phyloP scores from a whole-genome alignment of 768 basidiomycete genomes.

The Vararia minispora region DNA sequence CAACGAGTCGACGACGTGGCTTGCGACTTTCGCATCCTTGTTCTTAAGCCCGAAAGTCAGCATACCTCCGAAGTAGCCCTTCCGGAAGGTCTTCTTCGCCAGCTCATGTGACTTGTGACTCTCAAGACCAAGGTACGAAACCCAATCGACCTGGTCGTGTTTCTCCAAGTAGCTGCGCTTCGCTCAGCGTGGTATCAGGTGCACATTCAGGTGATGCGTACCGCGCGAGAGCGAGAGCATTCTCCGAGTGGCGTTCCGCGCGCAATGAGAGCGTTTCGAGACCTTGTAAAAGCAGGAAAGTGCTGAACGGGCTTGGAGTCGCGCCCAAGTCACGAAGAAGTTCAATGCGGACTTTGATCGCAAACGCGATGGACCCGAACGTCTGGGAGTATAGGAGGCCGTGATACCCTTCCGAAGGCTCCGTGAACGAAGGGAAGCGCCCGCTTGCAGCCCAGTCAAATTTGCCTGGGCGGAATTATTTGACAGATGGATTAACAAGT shows the following conservation, averaged over 20 bases:
- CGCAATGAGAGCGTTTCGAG: constrained; percentile 69
- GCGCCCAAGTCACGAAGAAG: constrained; percentile 60
- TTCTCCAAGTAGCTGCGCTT: constrained; percentile 38
- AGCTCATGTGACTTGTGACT: constrained; percentile 48
- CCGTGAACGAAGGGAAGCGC: constrained; percentile 64
- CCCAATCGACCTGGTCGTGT: constrained; percentile 63
- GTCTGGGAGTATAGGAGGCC: constrained; percentile 56
- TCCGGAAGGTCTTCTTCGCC: constrained; percentile 46
- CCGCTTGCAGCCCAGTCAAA: constrained; percentile 65
- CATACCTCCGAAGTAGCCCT: constrained; percentile 57
- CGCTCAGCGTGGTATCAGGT: background rate
- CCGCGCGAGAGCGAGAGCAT: constrained; percentile 58
- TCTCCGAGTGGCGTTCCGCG: constrained; percentile 58
- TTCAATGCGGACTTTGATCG: constrained; percentile 53
- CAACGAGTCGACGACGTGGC: constrained; percentile 57
- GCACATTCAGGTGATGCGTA: constrained; percentile 16
- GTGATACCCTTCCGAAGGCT: constrained; percentile 68
- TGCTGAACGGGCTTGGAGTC: constrained; percentile 56
- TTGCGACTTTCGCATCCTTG: constrained; percentile 32
- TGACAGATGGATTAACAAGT: background rate
- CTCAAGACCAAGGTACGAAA: constrained; percentile 64
- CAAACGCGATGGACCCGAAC: constrained; percentile 55
- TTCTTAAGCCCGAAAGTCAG: constrained; percentile 71
- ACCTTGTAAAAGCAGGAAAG: constrained; percentile 69
- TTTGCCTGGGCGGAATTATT: constrained; percentile 30